phyloP scores from a whole-genome alignment of 2,329 filamentous ascomycete genomes.

The Pyricularia sp. region DNA sequence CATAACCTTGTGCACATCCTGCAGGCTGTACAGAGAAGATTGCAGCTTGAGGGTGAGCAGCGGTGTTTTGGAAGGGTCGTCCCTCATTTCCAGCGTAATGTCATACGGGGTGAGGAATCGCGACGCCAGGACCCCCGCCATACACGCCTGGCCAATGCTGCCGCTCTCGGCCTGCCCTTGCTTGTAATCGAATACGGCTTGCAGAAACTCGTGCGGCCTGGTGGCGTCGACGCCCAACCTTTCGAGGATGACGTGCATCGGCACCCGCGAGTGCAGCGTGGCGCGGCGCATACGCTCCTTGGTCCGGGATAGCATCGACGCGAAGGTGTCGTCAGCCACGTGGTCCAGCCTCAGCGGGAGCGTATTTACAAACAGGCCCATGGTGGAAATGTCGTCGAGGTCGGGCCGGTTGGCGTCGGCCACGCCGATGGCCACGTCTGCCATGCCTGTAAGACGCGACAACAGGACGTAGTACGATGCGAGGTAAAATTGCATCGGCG shows the following conservation, averaged over 20 bases:
- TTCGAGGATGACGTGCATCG: neutral
- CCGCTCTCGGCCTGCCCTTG: neutral
- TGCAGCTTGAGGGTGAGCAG: neutral
- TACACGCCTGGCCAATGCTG: neutral
- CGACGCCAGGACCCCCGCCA: neutral
- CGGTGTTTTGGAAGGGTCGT: neutral
- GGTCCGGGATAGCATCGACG: neutral
- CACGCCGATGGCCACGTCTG: neutral
- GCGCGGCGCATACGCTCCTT: slow-evolving; percentile 1
- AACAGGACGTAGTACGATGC: neutral
- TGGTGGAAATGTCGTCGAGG: neutral
- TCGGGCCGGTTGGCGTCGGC: neutral
- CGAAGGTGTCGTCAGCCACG: neutral
- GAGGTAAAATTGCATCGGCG: neutral
- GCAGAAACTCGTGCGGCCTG: neutral
- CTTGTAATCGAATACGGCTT: neutral
- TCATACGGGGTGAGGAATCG: neutral
- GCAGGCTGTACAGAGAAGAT: too few relatives aligned
- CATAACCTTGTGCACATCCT: too few relatives aligned
- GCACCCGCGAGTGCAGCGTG: neutral
- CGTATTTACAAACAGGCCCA: neutral
- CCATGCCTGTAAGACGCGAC: neutral
- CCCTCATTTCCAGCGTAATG: neutral
- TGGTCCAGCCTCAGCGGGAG: neutral
- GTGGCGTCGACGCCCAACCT: neutral